phyloP scores from a whole-genome alignment of 345 rosid genomes.

The Gossypium bickii region DNA sequence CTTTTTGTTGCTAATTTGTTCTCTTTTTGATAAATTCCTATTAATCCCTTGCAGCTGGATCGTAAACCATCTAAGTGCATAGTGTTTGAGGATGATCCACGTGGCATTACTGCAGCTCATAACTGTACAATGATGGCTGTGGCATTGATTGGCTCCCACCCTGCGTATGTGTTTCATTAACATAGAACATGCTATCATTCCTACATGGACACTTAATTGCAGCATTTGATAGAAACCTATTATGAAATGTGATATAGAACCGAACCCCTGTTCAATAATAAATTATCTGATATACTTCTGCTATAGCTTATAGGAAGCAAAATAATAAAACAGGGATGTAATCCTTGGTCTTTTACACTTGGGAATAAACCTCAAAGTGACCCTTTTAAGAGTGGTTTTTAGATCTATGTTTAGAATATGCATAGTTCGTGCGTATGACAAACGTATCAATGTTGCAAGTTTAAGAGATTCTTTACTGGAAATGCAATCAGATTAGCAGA shows the following conservation, averaged over 20 bases:
- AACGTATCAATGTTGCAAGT: neutral
- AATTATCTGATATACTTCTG: neutral
- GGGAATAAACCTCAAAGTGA: neutral
- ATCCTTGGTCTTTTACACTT: neutral
- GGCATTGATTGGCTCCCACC: constrained; percentile 80
- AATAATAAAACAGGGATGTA: no score
- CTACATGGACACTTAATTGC: neutral
- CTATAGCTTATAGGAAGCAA: neutral
- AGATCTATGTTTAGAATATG: neutral
- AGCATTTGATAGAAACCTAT: neutral
- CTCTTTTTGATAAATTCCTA: constrained; percentile 9
- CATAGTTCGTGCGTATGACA: neutral
- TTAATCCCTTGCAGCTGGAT: constrained; percentile 59
- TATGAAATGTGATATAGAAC: neutral
- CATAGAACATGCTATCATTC: neutral
- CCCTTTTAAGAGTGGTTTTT: neutral
- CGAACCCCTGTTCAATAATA: neutral
- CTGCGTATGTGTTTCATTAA: constrained; percentile 51
- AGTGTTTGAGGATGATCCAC: constrained; percentile 89
- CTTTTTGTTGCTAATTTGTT: neutral
- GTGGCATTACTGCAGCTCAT: constrained; percentile 91
- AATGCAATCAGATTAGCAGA: neutral
- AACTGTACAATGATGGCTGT: constrained; percentile 98
- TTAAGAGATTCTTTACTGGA: neutral
- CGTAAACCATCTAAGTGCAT: constrained; percentile 93